Conservation (phyloP, 2,329 filamentous ascomycete genomes). For the Apiospora rasikravindrae region DNA sequence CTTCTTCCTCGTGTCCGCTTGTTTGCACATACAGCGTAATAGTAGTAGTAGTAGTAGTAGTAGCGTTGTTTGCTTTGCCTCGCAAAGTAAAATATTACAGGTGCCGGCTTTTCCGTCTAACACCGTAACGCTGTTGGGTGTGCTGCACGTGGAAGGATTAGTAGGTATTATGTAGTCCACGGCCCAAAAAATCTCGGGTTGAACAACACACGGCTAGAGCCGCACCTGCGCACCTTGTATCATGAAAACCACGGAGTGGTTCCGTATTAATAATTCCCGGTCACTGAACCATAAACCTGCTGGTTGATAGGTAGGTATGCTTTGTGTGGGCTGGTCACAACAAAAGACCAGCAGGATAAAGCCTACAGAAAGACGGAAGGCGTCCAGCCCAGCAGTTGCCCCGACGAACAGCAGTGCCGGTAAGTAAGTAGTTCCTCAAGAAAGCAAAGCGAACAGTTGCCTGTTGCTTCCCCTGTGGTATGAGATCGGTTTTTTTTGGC, state of each 20-base stretch:
- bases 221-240: conserved; percentile 7
- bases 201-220: conserved; percentile 17
- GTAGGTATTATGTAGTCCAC: conserved; percentile 7
- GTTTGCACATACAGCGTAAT: not conserved
- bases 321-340: not conserved
- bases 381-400: not conserved
- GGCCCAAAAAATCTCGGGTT: not conserved
- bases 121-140: not conserved
- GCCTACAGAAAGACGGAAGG: not conserved
- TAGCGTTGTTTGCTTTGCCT: conserved; percentile 1
- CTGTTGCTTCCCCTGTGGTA: not conserved
- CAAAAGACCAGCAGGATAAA: not conserved
- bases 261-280: not conserved
- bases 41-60: not conserved
- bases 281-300: not conserved
- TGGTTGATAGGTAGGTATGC: not conserved
- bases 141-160: not conserved
- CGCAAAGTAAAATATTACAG: conserved; percentile 9
- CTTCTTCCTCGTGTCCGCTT: not conserved
- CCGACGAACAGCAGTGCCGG: not conserved
- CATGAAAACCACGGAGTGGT: not conserved
- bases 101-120: conserved; percentile 9
- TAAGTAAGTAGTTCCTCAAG: not conserved
- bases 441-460: not conserved
- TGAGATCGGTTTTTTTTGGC: not conserved